Evolutionary conservation across 2,329 filamentous ascomycete genomes (phyloP).

Genomic region (Microthyrium microscopicum): DNA sequence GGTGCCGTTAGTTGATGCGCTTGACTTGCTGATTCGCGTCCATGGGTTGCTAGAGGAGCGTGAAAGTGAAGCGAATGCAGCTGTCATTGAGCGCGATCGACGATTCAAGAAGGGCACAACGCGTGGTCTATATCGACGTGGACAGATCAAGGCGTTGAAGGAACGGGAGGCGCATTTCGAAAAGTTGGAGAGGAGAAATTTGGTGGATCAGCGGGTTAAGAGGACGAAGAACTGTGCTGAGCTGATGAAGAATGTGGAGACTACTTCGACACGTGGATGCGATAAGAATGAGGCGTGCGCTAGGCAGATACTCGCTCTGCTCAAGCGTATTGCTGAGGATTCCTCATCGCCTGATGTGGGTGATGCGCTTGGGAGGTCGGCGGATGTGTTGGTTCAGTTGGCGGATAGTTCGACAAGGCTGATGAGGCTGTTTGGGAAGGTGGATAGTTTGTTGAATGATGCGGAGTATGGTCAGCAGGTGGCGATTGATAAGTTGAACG

Average conservation of each 20-base stretch:
- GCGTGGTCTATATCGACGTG: slow-evolving; percentile 33
- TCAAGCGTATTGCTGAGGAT: slow-evolving; percentile 16
- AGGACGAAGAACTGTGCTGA: slow-evolving; percentile 32
- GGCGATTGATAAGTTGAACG: slow-evolving; percentile 30
- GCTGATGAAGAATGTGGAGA: slow-evolving; percentile 34
- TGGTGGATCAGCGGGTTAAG: slow-evolving; percentile 31
- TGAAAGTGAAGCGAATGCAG: slow-evolving; percentile 31
- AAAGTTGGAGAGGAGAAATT: slow-evolving; percentile 33
- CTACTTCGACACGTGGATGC: slow-evolving; percentile 32
- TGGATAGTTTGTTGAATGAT: slow-evolving; percentile 33
- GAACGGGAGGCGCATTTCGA: slow-evolving; percentile 27
- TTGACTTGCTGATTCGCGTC: slow-evolving; percentile 28
- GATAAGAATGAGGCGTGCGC: slow-evolving; percentile 34
- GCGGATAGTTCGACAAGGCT: slow-evolving; percentile 22
- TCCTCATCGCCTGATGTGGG: slow-evolving; percentile 16
- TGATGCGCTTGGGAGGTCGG: slow-evolving; percentile 9
- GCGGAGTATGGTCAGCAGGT: slow-evolving; percentile 37
- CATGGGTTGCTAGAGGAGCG: slow-evolving; percentile 32
- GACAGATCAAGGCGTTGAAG: slow-evolving; percentile 34
- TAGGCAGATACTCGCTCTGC: slow-evolving; percentile 29
- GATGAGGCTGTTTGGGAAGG: slow-evolving; percentile 26
- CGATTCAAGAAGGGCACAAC: slow-evolving; percentile 38
- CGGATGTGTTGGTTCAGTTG: slow-evolving; percentile 18
- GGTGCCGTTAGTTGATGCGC: slow-evolving; percentile 15
- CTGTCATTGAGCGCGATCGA: slow-evolving; percentile 35